These are phyloP conservation scores for Candida bentonensis DNA, from an alignment of 805 yeast species.

Conservation along the genomic window DNA sequence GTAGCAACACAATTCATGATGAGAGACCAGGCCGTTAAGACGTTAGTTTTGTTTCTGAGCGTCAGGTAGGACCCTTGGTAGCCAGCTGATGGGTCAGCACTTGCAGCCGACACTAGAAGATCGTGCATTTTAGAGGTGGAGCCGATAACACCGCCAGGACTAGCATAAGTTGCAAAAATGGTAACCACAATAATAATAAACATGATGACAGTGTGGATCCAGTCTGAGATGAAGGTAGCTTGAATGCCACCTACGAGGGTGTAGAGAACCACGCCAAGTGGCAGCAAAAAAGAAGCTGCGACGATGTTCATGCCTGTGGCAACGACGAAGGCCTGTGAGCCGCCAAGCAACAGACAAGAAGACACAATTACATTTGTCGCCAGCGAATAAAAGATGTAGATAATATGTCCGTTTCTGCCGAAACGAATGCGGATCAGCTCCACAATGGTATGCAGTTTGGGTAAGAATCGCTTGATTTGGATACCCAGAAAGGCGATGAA, in stretches of 20 bases:
- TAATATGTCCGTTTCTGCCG: conserved; percentile 25
- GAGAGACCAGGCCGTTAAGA: conserved; percentile 20
- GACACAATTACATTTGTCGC: conserved; percentile 27
- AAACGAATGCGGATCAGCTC: conserved; percentile 27
- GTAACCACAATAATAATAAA: conserved; percentile 25
- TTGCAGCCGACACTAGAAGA: conserved; percentile 24
- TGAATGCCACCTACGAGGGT: conserved; percentile 38
- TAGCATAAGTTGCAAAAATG: conserved; percentile 23
- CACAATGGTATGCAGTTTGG: conserved; percentile 20
- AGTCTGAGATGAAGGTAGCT: conserved; percentile 38
- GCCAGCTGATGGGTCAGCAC: conserved; percentile 20
- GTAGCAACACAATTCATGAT: conserved; percentile 21
- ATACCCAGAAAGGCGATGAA: conserved; percentile 16
- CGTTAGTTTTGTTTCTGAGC: conserved; percentile 21
- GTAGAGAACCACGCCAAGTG: conserved; percentile 33
- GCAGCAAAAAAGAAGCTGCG: conserved; percentile 32
- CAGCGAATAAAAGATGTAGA: conserved; percentile 24
- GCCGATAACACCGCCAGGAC: conserved; percentile 26
- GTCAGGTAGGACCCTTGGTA: conserved; percentile 21
- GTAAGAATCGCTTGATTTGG: conserved; percentile 11
- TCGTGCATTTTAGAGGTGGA: conserved; percentile 33
- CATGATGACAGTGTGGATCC: conserved; percentile 35
- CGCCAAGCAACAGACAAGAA: conserved; percentile 28
- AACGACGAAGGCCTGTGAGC: conserved; percentile 27
- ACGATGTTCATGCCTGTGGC: conserved; percentile 32